Conservation (phyloP, 2,329 filamentous ascomycete species). For the Fragosphaeria purpurea region DNA sequence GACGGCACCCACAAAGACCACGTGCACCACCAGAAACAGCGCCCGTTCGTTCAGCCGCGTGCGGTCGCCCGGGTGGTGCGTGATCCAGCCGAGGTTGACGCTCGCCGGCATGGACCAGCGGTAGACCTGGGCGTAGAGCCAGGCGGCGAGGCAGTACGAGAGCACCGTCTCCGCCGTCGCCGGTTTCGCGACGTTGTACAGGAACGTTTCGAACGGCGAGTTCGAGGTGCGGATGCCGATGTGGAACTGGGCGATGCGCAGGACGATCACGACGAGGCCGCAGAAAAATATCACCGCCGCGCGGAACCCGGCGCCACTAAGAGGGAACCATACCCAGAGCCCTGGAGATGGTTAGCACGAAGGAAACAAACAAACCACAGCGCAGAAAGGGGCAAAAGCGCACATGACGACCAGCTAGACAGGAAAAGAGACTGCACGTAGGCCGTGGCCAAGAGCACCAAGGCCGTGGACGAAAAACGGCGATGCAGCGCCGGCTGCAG, state of each 20-base stretch:
- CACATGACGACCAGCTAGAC: conserved; percentile 59
- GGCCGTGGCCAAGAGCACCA: conserved; percentile 58
- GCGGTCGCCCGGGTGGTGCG: conserved; percentile 59
- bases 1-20: conserved; percentile 56
- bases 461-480: conserved; percentile 71
- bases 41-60: conserved; percentile 76
- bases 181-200: conserved; percentile 44
- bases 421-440: conserved; percentile 64
- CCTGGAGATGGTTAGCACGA: conserved; percentile 33
- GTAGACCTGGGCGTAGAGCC: conserved; percentile 71
- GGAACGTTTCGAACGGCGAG: conserved; percentile 57
- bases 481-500: conserved; percentile 80
- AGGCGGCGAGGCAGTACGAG: conserved; percentile 70
- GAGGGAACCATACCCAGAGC: conserved; percentile 78
- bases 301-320: conserved; percentile 66
- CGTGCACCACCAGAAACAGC: conserved; percentile 65
- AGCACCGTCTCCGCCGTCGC: conserved; percentile 59
- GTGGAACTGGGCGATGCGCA: conserved; percentile 78
- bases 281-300: conserved; percentile 66
- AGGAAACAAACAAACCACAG: background rate
- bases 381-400: conserved; percentile 22
- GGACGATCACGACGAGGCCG: conserved; percentile 66
- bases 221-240: conserved; percentile 61
- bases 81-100: conserved; percentile 62
- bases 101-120: conserved; percentile 56